These are phyloP conservation scores for Diutina ranongensis DNA, from an alignment of 1,139 yeast genomes.

Conservation along the genomic window DNA sequence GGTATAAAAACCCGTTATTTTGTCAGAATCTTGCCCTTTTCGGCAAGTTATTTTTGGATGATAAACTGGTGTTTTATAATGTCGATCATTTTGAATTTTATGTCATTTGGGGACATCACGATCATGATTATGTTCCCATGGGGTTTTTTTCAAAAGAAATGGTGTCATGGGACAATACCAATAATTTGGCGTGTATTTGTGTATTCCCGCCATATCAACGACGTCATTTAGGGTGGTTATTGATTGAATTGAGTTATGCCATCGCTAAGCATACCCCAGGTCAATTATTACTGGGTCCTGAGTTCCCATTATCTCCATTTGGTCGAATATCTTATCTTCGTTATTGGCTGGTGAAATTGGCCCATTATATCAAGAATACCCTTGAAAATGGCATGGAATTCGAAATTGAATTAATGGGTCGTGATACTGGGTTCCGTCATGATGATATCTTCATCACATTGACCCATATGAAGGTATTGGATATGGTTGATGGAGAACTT, in stretches of 20 bases:
- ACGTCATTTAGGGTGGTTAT: constrained; percentile 59
- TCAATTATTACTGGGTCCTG: constrained; percentile 68
- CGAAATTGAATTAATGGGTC: constrained; percentile 38
- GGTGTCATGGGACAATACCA: constrained; percentile 69
- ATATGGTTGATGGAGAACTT: neutral
- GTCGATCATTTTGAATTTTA: constrained; percentile 75
- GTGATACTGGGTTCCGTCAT: constrained; percentile 54
- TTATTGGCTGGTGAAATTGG: constrained; percentile 58
- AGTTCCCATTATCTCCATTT: constrained; percentile 74
- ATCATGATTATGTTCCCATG: constrained; percentile 35
- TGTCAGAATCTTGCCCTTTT: constrained; percentile 77
- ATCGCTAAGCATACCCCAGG: constrained; percentile 45
- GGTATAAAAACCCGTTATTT: constrained; percentile 49
- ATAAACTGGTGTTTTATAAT: constrained; percentile 76
- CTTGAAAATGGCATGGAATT: neutral
- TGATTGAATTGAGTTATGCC: constrained; percentile 76
- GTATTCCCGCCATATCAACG: constrained; percentile 89
- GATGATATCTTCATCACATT: constrained; percentile 60
- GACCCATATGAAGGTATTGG: constrained; percentile 42
- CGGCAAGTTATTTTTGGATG: constrained; percentile 83
- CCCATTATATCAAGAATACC: constrained; percentile 12
- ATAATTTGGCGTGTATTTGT: constrained; percentile 79
- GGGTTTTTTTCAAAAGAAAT: constrained; percentile 90
- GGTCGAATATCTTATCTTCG: constrained; percentile 63
- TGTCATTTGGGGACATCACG: constrained; percentile 43